Evolutionary conservation across 352 stramenopile genomes (phyloP), one percentile per base, ranked within the genome.

Genomic region (Globisporangium canariense): DNA sequence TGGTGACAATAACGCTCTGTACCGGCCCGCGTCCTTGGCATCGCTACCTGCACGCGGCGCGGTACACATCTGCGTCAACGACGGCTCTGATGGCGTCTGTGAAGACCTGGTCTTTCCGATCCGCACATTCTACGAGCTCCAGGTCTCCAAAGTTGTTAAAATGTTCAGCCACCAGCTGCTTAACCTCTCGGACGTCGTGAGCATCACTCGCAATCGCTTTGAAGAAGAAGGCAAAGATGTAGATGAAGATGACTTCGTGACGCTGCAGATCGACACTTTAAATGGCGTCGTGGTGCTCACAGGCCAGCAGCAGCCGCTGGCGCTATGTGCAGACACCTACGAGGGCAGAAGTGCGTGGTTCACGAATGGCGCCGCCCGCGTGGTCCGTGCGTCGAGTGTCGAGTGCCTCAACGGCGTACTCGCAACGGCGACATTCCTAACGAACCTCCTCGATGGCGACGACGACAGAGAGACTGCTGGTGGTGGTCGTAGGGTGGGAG

Each of bases 401-500:
- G 22, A 56, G 25, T 80, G 75, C 28, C 55, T 78, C 47, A 73
- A 67, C 34, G 34, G 18, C 18, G 67, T 68, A 10, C 47, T 82
- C 13, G 20, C 45, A 28, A 67, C 60, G 30, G 56, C 59, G 1
- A 16, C 11, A 43, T 66, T 62, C 28, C 25, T 38, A 13, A 20
- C n/a, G 3, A 50, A 47, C 28, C 56, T 49, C 13, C 14, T 49
- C 20, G 52, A 62, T 20, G 34, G n/a, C 4, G 4, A 28, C n/a
- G n/a, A n/a, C 6, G 13, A 16, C 3, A 43, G 13, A 14, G 20
- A 36, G 5, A 25, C 9, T 43, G 49, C 10, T 34, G 25, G 25
- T 28, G 51, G 16, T 28, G 18, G 16, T 30, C 51, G n/a, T 22
- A 49, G 43, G 43, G 3, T 9, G 11, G 36, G 18, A 60, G 22